Conservation (phyloP, 1,139 yeast genomes). For the Geotrichum restrictum region DNA sequence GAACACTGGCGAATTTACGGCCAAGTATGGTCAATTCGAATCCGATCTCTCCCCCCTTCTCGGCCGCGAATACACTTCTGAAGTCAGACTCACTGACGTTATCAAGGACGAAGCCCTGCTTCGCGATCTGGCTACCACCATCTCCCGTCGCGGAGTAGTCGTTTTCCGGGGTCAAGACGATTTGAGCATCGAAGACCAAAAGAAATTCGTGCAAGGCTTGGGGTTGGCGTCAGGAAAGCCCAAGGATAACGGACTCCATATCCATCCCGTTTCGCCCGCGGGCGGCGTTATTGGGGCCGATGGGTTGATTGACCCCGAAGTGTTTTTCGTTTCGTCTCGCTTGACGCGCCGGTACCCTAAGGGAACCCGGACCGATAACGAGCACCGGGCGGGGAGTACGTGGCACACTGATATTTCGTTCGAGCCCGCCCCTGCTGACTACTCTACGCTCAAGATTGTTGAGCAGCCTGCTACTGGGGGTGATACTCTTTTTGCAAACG, state of each 20-base stretch:
- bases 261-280: constrained; percentile 13
- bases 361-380: constrained; percentile 38
- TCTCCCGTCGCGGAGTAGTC: constrained; percentile 64
- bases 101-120: constrained; percentile 1
- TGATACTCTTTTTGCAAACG: constrained; percentile 48
- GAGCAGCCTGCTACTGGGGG: constrained; percentile 47
- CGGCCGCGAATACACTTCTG: constrained; percentile 13
- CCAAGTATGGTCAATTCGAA: constrained; percentile 2
- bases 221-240: constrained; percentile 11
- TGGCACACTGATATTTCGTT: constrained; percentile 51
- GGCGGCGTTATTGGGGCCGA: constrained; percentile 5
- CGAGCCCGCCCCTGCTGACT: constrained; percentile 47
- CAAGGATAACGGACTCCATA: constrained; percentile 6
- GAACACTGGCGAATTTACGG: constrained; percentile 1
- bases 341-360: not conserved
- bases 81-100: constrained; percentile 4
- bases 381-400: constrained; percentile 20
- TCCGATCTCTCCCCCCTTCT: constrained; percentile 10
- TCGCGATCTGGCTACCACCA: constrained; percentile 58
- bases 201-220: not conserved
- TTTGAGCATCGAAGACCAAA: constrained; percentile 52
- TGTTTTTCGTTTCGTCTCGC: constrained; percentile 27
- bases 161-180: constrained; percentile 59
- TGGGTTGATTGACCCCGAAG: constrained; percentile 24
- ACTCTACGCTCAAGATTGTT: constrained; percentile 45